Percentiles rank a stretch among this genome's conserved stretches.
These are phyloP conservation scores for Hypoxylon sp. DNA, from an alignment of 2,329 filamentous ascomycete species.

Conservation along the genomic window DNA sequence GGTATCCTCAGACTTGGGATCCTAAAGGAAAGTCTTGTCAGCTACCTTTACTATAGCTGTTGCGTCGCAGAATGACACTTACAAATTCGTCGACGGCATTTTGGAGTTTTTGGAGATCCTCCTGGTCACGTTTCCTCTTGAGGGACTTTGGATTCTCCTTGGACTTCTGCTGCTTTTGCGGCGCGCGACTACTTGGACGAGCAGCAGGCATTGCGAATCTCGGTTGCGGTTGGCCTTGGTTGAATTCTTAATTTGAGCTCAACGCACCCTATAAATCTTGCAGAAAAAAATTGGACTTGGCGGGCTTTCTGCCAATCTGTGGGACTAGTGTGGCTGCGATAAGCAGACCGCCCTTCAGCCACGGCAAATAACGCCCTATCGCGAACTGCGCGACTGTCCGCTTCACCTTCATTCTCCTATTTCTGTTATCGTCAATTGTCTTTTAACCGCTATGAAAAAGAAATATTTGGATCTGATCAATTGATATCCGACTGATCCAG, in stretches of 20 bases:
- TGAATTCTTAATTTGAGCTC: neutral
- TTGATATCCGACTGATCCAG: neutral
- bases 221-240: conserved; percentile 11
- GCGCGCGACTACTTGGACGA: conserved; percentile 42
- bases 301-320: conserved; percentile 48
- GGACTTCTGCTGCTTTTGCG: conserved; percentile 49
- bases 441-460: neutral
- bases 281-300: conserved; percentile 47
- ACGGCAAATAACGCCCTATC: neutral
- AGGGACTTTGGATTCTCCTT: conserved; percentile 55
- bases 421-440: neutral
- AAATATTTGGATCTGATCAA: neutral
- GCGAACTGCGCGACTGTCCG: too few species aligned
- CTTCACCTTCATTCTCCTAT: too few species aligned
- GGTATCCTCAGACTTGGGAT: conserved; percentile 70
- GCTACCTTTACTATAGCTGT: neutral
- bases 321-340: conserved; percentile 15
- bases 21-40: conserved; percentile 59
- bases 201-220: conserved; percentile 48
- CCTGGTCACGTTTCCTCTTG: conserved; percentile 61
- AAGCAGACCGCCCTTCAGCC: conserved; percentile 44
- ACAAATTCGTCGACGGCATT: conserved; percentile 60
- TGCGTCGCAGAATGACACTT: conserved; percentile 39
- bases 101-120: conserved; percentile 59
- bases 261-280: conserved; percentile 24